Conservation (phyloP, 805 yeast species). For the Teunomyces lycoperdinae region DNA sequence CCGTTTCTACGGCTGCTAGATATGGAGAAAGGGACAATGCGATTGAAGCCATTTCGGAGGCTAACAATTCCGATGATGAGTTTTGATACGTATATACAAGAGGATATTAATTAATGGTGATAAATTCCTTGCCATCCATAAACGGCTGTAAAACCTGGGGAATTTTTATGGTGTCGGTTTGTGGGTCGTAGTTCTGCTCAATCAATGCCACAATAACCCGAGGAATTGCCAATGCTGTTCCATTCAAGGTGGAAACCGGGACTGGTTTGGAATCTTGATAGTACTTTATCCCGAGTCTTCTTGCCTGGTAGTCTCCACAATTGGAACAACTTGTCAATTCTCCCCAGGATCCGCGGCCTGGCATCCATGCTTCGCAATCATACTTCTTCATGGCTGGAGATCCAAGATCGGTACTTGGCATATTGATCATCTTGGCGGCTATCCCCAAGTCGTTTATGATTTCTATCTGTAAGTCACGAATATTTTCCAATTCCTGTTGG, state of each 20-base stretch:
- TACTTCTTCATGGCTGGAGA: conserved; percentile 89
- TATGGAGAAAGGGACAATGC: conserved; percentile 3
- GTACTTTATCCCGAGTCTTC: conserved; percentile 72
- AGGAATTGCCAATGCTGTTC: conserved; percentile 95
- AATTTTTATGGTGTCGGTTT: conserved; percentile 49
- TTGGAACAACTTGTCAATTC: conserved; percentile 89
- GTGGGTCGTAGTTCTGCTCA: conserved; percentile 75
- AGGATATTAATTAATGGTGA: conserved; percentile 10
- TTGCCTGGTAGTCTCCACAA: conserved; percentile 86
- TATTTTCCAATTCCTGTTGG: conserved; percentile 50
- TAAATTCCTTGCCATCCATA: conserved; percentile 61
- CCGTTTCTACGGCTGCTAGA: conserved; percentile 6
- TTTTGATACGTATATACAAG: conserved; percentile 6
- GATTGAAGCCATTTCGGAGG: conserved; percentile 6
- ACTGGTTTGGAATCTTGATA: conserved; percentile 27
- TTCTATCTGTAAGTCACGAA: conserved; percentile 62
- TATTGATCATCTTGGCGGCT: conserved; percentile 74
- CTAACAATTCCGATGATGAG: conserved; percentile 17
- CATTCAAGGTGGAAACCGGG: conserved; percentile 82
- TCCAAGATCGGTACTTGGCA: conserved; percentile 91
- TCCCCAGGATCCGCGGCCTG: conserved; percentile 91
- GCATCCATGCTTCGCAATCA: conserved; percentile 98
- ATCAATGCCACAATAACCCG: conserved; percentile 85
- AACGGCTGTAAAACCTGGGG: conserved; percentile 68
- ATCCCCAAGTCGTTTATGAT: conserved; percentile 69